Base-by-base conservation (phyloP, 2,329 filamentous ascomycete species). In the Diaporthe humulicola region DNA sequence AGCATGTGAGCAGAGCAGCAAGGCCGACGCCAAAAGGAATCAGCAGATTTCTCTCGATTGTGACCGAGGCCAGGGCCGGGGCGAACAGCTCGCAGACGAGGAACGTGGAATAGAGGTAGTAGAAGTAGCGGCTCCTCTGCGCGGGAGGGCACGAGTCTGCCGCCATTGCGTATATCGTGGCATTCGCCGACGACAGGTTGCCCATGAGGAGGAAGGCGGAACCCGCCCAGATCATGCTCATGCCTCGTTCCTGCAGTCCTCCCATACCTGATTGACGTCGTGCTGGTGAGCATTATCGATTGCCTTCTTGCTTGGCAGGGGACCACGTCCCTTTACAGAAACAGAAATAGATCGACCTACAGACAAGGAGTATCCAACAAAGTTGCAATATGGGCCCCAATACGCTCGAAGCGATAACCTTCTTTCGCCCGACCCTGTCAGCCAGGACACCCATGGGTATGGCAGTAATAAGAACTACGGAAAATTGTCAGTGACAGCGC, bases 71-170 rank as follows among this genome's bases (percentile, higher is more conserved):
- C 25, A 76, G 54, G 30, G 73, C 75, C 4, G 75, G 75, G 15
- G 73, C 75, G 14, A 76, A 70, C 12, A 76, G 69, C 75, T 76
- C 72, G 36, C 75, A 74, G 69, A 76, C 75, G 36, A 74, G 61
- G 45, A 76, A 76, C 6, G 75, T 76, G 10, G 75, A 76, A 48
- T 76, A 76, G 9, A 76, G 73, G 61, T 76, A 76, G 67, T 76
- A 76, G 61, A 76, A 76, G n/a, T 76, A 76, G 0, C 75, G 75
- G 42, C 75, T 76, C 30, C 75, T 61, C 15, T 75, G 75, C 3
- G 73, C 45, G 1, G 73, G 75, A 28, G 75, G 75, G 25, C 75
- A 76, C 4, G 75, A 74, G 33, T 76, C 75, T 28, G 75, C 75
- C 28, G 75, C 75, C 73, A 76, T 75, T 38, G 75, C 73, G 45